These are phyloP conservation scores for Ophiostoma australiae DNA, from an alignment of 2,329 filamentous ascomycete species.

Conservation along the genomic window DNA sequence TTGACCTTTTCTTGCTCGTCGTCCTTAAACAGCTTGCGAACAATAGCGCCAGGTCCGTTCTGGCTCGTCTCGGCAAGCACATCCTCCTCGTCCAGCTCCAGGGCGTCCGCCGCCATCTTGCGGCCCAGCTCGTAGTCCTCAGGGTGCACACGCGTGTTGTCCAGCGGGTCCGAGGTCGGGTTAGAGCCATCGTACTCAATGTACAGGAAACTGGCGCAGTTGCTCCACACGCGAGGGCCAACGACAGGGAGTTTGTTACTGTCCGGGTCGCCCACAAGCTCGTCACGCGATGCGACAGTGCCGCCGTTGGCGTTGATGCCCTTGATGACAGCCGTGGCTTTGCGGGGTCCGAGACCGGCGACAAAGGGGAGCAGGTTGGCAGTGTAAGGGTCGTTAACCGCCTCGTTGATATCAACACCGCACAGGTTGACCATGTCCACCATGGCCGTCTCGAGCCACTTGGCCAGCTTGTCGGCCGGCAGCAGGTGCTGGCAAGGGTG, in stretches of 20 bases:
- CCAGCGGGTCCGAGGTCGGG: constrained; percentile 79
- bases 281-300: constrained; percentile 73
- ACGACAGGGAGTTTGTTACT: constrained; percentile 73
- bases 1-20: constrained; percentile 93
- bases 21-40: constrained; percentile 90
- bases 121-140: constrained; percentile 97
- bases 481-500: constrained; percentile 86
- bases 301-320: constrained; percentile 90
- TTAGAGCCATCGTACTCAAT: constrained; percentile 83
- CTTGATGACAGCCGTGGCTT: constrained; percentile 79
- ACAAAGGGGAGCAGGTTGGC: constrained; percentile 88
- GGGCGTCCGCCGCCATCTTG: constrained; percentile 96
- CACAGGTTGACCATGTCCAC: constrained; percentile 98
- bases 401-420: constrained; percentile 92
- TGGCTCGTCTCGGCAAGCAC: constrained; percentile 92
- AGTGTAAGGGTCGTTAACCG: constrained; percentile 72
- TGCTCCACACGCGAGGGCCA: constrained; percentile 87
- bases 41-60: constrained; percentile 81
- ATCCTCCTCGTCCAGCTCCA: constrained; percentile 96
- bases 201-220: constrained; percentile 91
- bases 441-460: constrained; percentile 89
- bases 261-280: constrained; percentile 83
- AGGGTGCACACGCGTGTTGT: constrained; percentile 94
- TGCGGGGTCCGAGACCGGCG: constrained; percentile 84
- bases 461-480: constrained; percentile 78